Evolutionary conservation across 306 rosid species (phyloP), one percentile per base, ranked within the genome.

Genomic region (Vigna unguiculata): DNA sequence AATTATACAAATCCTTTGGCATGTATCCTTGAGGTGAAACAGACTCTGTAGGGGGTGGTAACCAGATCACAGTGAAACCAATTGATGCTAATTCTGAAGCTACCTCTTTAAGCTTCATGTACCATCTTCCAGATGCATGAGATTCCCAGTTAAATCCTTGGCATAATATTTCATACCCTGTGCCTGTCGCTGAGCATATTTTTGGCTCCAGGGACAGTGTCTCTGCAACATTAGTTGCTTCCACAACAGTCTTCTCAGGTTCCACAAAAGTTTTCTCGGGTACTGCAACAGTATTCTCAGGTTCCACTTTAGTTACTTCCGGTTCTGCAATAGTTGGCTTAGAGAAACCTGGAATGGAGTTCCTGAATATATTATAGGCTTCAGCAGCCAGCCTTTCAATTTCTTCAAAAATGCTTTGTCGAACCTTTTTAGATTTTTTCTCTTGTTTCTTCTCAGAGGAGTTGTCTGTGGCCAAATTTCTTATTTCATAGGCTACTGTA

Each of bases 91-190:
- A 82, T 49, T 83, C 87, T 40, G 88, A 80, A 78, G 91, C 96
- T 80, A 85, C 87, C 61, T 83, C 82, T 82, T 87, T 81, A 81
- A 93, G 89, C 76, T 87, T 91, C 84, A 78, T 40, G 85, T 89
- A 93, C 97, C 98, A 93, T 87, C 84, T 87, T 83, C 97, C 88
- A 75, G 89, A 84, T 84, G 84, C 88, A 82, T 90, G 85, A 64
- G 98, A 93, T 78, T 91, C 98, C 98, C 98, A 93, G 32, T 93
- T 91, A 83, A 93, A 93, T 41, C 92, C 98, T 88, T 93, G 98
- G 87, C 96, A 91, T 83, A 91, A 53, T 81, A 93, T 85, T 84
- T 93, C 98, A 78, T 81, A 83, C 4, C 98, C 98, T 4, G 93
- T 77, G 60, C 98, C 96, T 15, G 90, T 87, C 73, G 88, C 97